Conservation (phyloP, 257 asterid genomes). For the Paulownia fortunei region DNA sequence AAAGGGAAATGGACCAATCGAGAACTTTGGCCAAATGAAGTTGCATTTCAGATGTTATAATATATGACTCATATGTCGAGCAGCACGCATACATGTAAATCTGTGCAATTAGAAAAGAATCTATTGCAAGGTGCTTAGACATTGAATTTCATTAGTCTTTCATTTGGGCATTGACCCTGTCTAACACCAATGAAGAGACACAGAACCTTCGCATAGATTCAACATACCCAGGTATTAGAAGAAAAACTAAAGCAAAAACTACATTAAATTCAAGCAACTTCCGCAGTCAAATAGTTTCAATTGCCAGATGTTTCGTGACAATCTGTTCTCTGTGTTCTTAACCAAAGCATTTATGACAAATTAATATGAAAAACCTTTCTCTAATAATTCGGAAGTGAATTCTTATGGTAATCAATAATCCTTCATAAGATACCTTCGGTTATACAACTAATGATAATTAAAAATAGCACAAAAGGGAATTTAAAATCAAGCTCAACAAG, state of each 20-base stretch:
- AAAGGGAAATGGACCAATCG: not conserved
- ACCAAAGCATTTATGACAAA: conserved; percentile 9
- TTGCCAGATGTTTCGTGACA: conserved; percentile 9
- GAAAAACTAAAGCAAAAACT: not conserved
- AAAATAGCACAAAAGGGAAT: not conserved
- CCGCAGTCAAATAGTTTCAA: conserved; percentile 6
- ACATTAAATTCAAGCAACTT: conserved; percentile 13
- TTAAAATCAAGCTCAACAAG: conserved; percentile 1
- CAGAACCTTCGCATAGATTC: not conserved
- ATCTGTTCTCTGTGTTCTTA: not conserved
- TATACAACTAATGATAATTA: conserved; percentile 7
- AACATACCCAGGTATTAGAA: not conserved
- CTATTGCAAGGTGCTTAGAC: not conserved
- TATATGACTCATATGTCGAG: not conserved
- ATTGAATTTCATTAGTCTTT: not conserved
- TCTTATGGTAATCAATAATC: not conserved
- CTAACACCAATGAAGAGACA: not conserved
- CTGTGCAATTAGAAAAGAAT: not conserved
- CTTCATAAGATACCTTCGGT: conserved; percentile 1
- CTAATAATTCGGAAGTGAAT: conserved; percentile 18
- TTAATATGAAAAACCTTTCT: not conserved
- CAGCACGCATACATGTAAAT: not conserved
- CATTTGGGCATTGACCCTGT: not conserved
- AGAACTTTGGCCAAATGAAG: not conserved
- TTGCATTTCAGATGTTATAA: not conserved